Conservation (phyloP, 495 filamentous ascomycete genomes). For the Penicillium canescens region DNA sequence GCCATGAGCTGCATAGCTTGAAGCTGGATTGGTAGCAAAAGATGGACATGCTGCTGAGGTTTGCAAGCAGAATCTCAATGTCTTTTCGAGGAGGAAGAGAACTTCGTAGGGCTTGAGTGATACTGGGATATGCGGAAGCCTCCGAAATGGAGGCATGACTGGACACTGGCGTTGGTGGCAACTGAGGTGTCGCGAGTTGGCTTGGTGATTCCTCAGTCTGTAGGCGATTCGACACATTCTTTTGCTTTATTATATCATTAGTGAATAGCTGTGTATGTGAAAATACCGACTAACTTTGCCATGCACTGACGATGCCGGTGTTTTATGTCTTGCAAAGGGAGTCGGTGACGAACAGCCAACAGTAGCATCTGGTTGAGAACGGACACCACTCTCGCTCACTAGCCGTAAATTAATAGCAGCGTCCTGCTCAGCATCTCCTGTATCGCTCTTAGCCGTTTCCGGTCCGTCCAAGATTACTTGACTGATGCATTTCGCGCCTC, state of each 20-base stretch:
- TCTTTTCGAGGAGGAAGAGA: background rate
- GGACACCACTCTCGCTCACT: background rate
- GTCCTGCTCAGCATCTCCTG: conserved; percentile 23
- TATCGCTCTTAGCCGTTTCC: conserved; percentile 11
- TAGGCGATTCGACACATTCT: background rate
- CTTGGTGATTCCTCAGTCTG: background rate
- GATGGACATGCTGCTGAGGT: background rate
- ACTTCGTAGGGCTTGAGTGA: background rate
- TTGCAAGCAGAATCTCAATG: background rate
- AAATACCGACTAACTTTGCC: background rate
- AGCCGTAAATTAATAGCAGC: background rate
- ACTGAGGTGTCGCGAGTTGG: background rate
- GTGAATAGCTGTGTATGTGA: background rate
- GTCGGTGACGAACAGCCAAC: background rate
- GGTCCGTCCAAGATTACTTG: conserved; percentile 35
- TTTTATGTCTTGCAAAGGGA: background rate
- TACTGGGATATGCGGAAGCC: background rate
- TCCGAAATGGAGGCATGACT: background rate
- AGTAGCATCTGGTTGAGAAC: background rate
- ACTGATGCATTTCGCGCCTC: conserved; percentile 36
- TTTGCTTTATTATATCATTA: background rate
- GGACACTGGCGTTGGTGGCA: background rate
- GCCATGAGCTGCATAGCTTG: background rate
- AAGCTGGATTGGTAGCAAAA: background rate
- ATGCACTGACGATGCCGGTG: background rate